A percentile compares a stretch with the other conserved stretches of the same genome.
phyloP scores from a whole-genome alignment of 2,329 filamentous ascomycete genomes.

The Xylaria sp. region DNA sequence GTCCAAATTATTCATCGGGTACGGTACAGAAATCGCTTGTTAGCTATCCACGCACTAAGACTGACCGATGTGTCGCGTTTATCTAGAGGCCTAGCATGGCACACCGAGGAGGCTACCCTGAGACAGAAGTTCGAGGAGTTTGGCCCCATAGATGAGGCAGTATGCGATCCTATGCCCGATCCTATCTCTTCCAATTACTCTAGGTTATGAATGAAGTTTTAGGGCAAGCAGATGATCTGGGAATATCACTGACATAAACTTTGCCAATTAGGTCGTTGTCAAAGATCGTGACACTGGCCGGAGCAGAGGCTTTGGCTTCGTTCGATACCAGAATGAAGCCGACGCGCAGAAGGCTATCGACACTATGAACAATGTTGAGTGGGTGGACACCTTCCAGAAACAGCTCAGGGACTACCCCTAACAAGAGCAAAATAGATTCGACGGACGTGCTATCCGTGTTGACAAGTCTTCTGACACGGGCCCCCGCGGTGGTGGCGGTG shows the following conservation, averaged over 20 bases:
- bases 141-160: conserved; percentile 90
- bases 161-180: conserved; percentile 56
- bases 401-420: conserved; percentile 3
- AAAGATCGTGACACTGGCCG: conserved; percentile 97
- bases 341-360: conserved; percentile 78
- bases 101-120: conserved; percentile 88
- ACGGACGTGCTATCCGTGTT: conserved; percentile 91
- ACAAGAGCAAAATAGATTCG: conserved; percentile 64
- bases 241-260: conserved; percentile 23
- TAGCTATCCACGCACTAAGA: conserved; percentile 9
- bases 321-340: conserved; percentile 77
- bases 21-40: conserved; percentile 46
- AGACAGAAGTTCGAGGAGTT: conserved; percentile 92
- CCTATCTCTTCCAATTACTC: not conserved
- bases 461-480: conserved; percentile 90
- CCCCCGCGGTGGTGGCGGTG: conserved; percentile 59
- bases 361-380: conserved; percentile 90
- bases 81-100: conserved; percentile 91
- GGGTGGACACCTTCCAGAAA: conserved; percentile 42
- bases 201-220: not conserved
- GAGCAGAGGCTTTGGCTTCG: conserved; percentile 96
- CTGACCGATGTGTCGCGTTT: conserved; percentile 15
- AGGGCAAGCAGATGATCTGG: not conserved
- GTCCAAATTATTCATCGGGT: conserved; percentile 97
- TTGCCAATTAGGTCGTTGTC: conserved; percentile 75